phyloP scores from a whole-genome alignment of 2,329 filamentous ascomycete genomes.

The Myriosclerotinia curreyana region DNA sequence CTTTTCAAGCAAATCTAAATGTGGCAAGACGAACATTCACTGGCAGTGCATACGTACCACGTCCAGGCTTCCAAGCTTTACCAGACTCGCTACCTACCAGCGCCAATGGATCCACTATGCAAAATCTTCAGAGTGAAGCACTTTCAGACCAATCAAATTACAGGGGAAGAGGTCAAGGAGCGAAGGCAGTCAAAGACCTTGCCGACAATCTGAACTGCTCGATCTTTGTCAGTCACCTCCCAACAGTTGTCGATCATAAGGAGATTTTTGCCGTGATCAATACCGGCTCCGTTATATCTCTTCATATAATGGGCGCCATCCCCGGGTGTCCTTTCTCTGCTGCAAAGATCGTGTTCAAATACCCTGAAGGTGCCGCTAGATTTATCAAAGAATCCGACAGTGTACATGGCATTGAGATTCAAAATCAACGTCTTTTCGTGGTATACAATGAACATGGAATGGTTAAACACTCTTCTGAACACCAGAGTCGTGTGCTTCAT shows the following conservation, averaged over 20 bases:
- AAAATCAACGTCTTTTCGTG: background rate
- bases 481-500: background rate
- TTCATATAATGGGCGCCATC: background rate
- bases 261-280: background rate
- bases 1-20: background rate
- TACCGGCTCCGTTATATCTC: background rate
- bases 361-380: background rate
- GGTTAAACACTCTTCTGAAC: background rate
- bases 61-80: accelerated
- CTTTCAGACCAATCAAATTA: background rate
- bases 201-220: background rate
- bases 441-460: background rate
- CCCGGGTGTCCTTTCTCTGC: background rate
- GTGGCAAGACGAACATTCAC: background rate
- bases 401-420: background rate
- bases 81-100: accelerated
- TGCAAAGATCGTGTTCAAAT: background rate
- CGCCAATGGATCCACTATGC: too few species aligned
- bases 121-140: background rate
- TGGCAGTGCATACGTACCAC: background rate
- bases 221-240: background rate
- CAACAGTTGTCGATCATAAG: background rate
- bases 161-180: background rate
- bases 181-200: background rate
- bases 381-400: background rate